Conservation (phyloP, 2,329 filamentous ascomycete species). For the Trichophyton benhamiae region DNA sequence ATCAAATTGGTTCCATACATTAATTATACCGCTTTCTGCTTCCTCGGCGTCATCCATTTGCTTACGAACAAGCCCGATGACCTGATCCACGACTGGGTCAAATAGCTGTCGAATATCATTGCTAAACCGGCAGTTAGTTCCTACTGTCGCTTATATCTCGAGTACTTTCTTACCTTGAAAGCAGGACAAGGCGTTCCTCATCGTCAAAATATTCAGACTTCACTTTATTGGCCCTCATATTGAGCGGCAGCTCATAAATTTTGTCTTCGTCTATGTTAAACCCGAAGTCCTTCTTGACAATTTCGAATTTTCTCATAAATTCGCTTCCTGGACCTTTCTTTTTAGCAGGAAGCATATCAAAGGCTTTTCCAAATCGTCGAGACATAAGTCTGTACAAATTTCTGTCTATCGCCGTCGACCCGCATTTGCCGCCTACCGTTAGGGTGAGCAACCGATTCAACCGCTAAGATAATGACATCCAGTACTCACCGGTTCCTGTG, state of each 20-base stretch:
- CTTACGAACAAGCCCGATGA: constrained; percentile 6
- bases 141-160: not conserved
- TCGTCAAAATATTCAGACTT: constrained; percentile 9
- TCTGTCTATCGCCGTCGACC: constrained; percentile 25
- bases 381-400: constrained; percentile 23
- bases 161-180: constrained; percentile 5
- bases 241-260: constrained; percentile 13
- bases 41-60: constrained; percentile 9
- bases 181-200: constrained; percentile 7
- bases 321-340: constrained; percentile 20
- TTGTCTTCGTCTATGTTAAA: not conserved
- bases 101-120: not conserved
- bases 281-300: constrained; percentile 22
- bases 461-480: not conserved
- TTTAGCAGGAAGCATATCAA: constrained; percentile 16
- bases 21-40: not conserved
- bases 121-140: constrained; percentile 6
- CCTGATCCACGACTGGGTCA: constrained; percentile 10
- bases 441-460: not conserved
- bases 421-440: constrained; percentile 23
- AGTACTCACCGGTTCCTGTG: constrained; percentile 5
- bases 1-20: not conserved
- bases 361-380: constrained; percentile 20
- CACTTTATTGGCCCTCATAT: constrained; percentile 9
- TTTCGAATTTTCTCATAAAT: constrained; percentile 27